phyloP scores from a whole-genome alignment of 306 rosid species.

The Fagus sylvatica region DNA sequence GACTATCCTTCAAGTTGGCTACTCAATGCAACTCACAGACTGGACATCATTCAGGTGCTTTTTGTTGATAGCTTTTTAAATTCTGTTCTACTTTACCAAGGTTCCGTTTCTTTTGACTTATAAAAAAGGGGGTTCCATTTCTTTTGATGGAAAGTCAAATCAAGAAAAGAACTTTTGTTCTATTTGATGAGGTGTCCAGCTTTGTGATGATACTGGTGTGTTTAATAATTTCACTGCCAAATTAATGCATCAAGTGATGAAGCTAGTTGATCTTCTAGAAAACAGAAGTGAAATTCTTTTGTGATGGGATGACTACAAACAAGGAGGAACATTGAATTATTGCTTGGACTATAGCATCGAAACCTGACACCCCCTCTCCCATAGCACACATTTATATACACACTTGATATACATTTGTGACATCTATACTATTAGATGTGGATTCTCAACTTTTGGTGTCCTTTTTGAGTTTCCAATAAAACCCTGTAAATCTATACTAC shows the following conservation, averaged over 20 bases:
- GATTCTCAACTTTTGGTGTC: no score
- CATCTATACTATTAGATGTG: no score
- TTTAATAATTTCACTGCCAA: neutral
- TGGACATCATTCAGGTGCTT: constrained; percentile 51
- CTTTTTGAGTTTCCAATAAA: no score
- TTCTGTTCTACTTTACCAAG: neutral
- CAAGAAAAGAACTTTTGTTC: neutral
- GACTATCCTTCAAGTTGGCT: constrained; percentile 58
- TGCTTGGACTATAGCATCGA: no score
- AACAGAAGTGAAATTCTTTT: neutral
- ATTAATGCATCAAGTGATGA: neutral
- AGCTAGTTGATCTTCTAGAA: neutral
- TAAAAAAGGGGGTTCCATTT: neutral
- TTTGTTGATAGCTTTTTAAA: neutral
- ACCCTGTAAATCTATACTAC: no score
- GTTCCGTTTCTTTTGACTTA: neutral
- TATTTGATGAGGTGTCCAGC: neutral
- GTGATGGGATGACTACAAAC: neutral
- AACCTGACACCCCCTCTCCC: no score
- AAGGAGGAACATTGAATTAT: no score
- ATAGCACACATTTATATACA: no score
- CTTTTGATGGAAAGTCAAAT: neutral
- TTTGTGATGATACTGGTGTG: neutral
- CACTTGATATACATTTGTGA: no score
- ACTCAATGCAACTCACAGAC: constrained; percentile 50